Percentiles rank a stretch among this genome's conserved stretches.
phyloP scores from a whole-genome alignment of 345 rosid species.

The Murraya koenigii region DNA sequence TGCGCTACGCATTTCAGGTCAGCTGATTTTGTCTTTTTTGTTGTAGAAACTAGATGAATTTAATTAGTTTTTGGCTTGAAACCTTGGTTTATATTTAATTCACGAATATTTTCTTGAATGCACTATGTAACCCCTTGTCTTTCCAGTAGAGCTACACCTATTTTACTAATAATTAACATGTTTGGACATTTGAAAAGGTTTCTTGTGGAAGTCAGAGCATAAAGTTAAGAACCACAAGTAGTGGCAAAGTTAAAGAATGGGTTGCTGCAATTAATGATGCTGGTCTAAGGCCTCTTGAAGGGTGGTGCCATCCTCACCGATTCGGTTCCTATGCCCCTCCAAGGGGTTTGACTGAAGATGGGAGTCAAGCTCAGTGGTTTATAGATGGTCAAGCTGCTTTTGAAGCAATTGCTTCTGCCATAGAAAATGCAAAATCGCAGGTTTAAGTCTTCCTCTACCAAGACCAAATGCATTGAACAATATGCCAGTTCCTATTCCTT shows the following conservation, averaged over 20 bases:
- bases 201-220: slow-evolving; percentile 62
- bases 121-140: neutral
- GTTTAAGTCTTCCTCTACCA: slow-evolving; percentile 33
- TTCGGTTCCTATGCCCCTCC: slow-evolving; percentile 78
- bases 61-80: neutral
- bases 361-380: slow-evolving; percentile 92
- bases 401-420: slow-evolving; percentile 82
- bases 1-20: slow-evolving; percentile 62
- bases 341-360: slow-evolving; percentile 79
- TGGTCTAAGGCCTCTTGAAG: slow-evolving; percentile 45
- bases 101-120: neutral
- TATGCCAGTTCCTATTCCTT: neutral
- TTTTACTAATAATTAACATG: neutral
- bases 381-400: slow-evolving; percentile 89
- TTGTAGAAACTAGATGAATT: neutral
- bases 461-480: neutral
- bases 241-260: slow-evolving; percentile 71
- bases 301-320: slow-evolving; percentile 78
- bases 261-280: slow-evolving; percentile 66
- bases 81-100: neutral
- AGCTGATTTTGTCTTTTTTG: slow-evolving; percentile 12
- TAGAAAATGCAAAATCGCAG: slow-evolving; percentile 82
- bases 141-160: neutral
- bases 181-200: slow-evolving; percentile 38
- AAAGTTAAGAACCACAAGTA: slow-evolving; percentile 55